Evolutionary conservation across 2,329 filamentous ascomycete genomes (phyloP).

Genomic region (Aureobasidium sp.): DNA sequence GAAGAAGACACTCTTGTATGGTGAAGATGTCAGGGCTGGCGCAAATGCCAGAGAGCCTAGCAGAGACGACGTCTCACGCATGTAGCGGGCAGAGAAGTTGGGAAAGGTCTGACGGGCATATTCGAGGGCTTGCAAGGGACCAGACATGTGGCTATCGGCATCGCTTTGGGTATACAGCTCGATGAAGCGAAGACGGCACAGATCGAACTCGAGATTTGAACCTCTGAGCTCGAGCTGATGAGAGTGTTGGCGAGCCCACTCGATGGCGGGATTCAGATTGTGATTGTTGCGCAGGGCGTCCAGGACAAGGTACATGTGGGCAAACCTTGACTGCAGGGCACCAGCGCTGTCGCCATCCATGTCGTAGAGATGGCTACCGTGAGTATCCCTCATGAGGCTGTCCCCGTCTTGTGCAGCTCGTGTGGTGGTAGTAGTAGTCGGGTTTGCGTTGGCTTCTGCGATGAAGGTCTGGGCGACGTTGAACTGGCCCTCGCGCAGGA

Average conservation of each 20-base stretch:
- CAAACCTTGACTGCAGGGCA: slow-evolving; percentile 66
- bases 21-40: slow-evolving; percentile 64
- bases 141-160: slow-evolving; percentile 36
- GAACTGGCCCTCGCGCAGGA: slow-evolving; percentile 91
- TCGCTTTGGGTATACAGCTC: slow-evolving; percentile 63
- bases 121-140: slow-evolving; percentile 55
- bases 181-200: slow-evolving; percentile 81
- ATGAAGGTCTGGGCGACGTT: slow-evolving; percentile 78
- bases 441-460: slow-evolving; percentile 33
- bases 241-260: slow-evolving; percentile 71
- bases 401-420: not conserved
- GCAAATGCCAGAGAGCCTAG: slow-evolving; percentile 72
- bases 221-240: slow-evolving; percentile 66
- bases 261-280: slow-evolving; percentile 74
- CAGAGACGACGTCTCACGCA: slow-evolving; percentile 71
- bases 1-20: slow-evolving; percentile 71
- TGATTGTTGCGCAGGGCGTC: slow-evolving; percentile 60
- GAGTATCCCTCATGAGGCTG: not conserved
- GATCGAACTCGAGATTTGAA: slow-evolving; percentile 90
- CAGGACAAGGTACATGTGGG: slow-evolving; percentile 84
- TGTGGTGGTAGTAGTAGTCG: not conserved
- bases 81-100: slow-evolving; percentile 64
- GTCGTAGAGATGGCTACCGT: not conserved
- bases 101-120: slow-evolving; percentile 71
- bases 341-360: slow-evolving; percentile 13